Percentiles rank a stretch among this genome's conserved stretches.
Evolutionary conservation across 768 basidiomycete genomes (phyloP).

Genomic region (Phylloporus rhodoxanthus): DNA sequence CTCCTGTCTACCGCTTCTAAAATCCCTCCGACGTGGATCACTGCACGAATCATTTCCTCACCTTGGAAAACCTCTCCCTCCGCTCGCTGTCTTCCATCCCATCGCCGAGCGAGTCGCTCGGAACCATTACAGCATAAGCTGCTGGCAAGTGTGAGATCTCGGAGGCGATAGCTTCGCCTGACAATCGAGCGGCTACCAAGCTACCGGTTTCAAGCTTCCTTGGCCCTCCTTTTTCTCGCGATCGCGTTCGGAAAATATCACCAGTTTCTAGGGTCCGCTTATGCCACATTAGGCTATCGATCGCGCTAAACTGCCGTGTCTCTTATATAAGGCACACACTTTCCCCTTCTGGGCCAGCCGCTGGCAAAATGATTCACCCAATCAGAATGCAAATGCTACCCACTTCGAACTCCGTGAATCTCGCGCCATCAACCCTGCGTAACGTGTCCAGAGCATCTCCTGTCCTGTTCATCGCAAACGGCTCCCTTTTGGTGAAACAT

Average conservation of each 20-base stretch:
- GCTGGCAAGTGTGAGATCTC: slow-evolving; percentile 29
- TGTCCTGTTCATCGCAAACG: not conserved
- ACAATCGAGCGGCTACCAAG: slow-evolving; percentile 29
- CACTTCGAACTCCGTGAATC: slow-evolving; percentile 19
- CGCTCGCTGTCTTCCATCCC: too few relatives aligned
- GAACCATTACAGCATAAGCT: slow-evolving; percentile 28
- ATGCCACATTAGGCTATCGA: slow-evolving; percentile 21
- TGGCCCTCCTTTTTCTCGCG: too few relatives aligned
- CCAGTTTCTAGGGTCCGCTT: slow-evolving; percentile 31
- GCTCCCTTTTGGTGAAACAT: slow-evolving; percentile 6
- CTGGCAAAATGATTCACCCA: slow-evolving; percentile 19
- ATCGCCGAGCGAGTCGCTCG: slow-evolving; percentile 25
- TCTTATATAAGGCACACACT: slow-evolving; percentile 17
- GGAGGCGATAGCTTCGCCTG: slow-evolving; percentile 30
- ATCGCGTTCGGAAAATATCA: slow-evolving; percentile 17
- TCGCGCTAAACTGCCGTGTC: slow-evolving; percentile 24
- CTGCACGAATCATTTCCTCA: slow-evolving; percentile 21
- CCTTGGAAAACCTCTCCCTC: too few relatives aligned
- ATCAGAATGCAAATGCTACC: slow-evolving; percentile 27
- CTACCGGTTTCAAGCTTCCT: slow-evolving; percentile 27
- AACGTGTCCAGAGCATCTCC: not conserved
- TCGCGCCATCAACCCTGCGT: slow-evolving; percentile 18
- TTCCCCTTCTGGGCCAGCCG: slow-evolving; percentile 18
- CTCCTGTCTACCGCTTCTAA: not conserved
- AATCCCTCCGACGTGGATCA: slow-evolving; percentile 28